These are phyloP conservation scores for Veloboletus limbatus DNA, from an alignment of 1,284 basidiomycete species.

Conservation along the genomic window DNA sequence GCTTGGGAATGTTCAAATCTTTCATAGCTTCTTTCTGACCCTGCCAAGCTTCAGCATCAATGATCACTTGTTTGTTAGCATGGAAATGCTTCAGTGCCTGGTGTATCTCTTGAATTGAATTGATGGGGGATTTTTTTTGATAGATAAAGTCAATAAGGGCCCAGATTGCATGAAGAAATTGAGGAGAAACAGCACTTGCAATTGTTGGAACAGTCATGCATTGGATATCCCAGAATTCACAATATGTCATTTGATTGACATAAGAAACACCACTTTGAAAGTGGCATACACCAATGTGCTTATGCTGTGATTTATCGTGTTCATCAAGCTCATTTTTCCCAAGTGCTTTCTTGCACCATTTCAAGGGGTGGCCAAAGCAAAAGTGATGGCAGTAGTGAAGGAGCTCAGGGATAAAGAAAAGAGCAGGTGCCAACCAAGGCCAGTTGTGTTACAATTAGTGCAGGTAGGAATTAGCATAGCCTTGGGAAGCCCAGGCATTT, in stretches of 20 bases:
- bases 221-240: slow-evolving; percentile 5
- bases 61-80: background rate
- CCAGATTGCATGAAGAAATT: background rate
- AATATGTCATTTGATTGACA: slow-evolving; percentile 8
- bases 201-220: background rate
- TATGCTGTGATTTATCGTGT: background rate
- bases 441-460: no score
- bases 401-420: no score
- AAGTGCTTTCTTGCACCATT: background rate
- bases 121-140: background rate
- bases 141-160: slow-evolving; percentile 7
- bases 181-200: background rate
- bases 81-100: background rate
- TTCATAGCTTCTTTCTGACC: background rate
- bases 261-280: slow-evolving; percentile 2
- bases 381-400: no score
- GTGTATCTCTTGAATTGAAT: background rate
- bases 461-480: no score
- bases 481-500: no score
- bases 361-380: no score
- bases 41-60: background rate
- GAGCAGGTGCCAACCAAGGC: no score
- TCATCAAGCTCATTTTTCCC: background rate
- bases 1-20: slow-evolving; percentile 8
- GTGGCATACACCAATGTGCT: background rate